Base-by-base conservation (phyloP, 371 early-diverging fungal species). In the Saksenaea vasiformis region DNA sequence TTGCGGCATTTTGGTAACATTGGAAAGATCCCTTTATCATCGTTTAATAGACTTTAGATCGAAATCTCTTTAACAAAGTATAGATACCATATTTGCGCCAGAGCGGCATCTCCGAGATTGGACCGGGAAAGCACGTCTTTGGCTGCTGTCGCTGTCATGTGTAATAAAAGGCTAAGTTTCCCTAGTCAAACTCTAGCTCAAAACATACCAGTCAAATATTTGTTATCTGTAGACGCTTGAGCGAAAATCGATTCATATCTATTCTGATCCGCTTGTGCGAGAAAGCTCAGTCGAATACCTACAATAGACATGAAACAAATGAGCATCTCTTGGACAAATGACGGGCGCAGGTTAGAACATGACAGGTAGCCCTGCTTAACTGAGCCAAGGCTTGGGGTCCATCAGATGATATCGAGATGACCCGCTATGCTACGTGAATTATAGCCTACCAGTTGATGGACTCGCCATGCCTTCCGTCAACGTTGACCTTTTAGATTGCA, bases 41-140 rank as follows among this genome's bases (percentile, higher is more conserved):
- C 39, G 13, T 22, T 31, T 56, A 54, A 54, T 8, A 9, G 10
- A 7, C 27, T 2, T 15, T 54, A 31, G 55, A 26, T 31, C 14
- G 54, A 53, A 14, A 44, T 15, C 2, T 35, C 0, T 24, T 14
- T n/a, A 5, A 11, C 26, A 17, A 11, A 19, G 17, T 53, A 22
- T 39, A 27, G 3, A 22, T 77, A 82, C 82, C 83, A 82, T 35
- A 82, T 79, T 39, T 67, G 74, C 9, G 80, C 83, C 15, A 82
- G 70, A n/a, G 72, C 71, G 31, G 76, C 78, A 55, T 72, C 74
- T 38, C 75, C 77, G 28, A 82, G 67, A 37, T 74, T 74, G 14
- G 80, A 79, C 39, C 76, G 72, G 38, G 78, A 76, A 34, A 82
- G 71, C 11, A 82, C 75, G 36, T 82, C 71, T 59, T 62, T 76